A percentile compares a stretch with the other conserved stretches of the same genome.
Evolutionary conservation across 768 basidiomycete species (phyloP).

Genomic region (Kwoniella heveanensis): DNA sequence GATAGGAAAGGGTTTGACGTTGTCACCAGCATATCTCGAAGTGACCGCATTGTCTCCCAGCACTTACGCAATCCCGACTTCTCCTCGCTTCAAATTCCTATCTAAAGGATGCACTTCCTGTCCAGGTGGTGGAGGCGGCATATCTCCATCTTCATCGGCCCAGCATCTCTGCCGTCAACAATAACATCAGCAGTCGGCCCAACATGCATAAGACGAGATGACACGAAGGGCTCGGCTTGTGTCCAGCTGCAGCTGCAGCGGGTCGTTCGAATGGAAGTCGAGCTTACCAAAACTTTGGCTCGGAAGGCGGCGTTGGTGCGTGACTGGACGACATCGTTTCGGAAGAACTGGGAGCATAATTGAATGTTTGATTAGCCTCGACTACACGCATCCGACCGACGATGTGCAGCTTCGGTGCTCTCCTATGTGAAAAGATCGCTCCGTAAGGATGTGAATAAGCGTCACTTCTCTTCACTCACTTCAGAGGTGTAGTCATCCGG

Average conservation of each 20-base stretch:
- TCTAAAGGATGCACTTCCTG: slow-evolving; percentile 64
- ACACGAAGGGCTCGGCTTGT: no score
- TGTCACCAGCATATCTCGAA: no score
- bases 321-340: slow-evolving; percentile 66
- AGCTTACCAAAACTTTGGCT: slow-evolving; percentile 69
- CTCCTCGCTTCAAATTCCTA: slow-evolving; percentile 72
- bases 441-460: no score
- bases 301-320: slow-evolving; percentile 56
- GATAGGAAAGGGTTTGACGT: no score
- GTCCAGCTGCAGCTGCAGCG: no score
- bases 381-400: not conserved
- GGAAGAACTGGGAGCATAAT: slow-evolving; percentile 62
- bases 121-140: slow-evolving; percentile 22
- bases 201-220: no score
- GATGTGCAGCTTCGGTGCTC: not conserved
- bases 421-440: no score
- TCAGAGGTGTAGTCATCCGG: slow-evolving; percentile 40
- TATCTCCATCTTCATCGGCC: slow-evolving; percentile 78
- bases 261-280: no score
- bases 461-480: no score
- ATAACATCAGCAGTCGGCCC: no score
- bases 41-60: no score
- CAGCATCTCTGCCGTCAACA: slow-evolving; percentile 69
- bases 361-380: not conserved
- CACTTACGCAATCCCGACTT: slow-evolving; percentile 72